Evolutionary conservation across 2,329 filamentous ascomycete genomes (phyloP).

Genomic region (Aureobasidium vineae): DNA sequence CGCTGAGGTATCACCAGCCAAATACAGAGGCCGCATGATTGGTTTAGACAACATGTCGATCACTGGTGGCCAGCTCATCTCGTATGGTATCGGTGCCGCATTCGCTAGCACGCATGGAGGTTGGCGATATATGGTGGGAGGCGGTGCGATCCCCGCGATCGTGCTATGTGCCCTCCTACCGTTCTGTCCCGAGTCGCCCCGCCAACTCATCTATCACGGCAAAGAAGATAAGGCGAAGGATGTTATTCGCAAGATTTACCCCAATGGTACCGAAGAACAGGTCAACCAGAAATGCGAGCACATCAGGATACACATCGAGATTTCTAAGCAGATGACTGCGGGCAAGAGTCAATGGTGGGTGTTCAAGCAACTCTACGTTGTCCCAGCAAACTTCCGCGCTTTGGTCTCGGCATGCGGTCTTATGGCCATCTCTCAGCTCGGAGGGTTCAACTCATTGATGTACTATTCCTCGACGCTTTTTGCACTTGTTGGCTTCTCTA

Average conservation of each 20-base stretch:
- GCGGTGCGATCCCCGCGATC: constrained; percentile 51
- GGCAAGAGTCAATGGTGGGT: constrained; percentile 37
- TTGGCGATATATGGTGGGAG: constrained; percentile 54
- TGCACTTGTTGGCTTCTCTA: constrained; percentile 68
- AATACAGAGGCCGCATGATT: constrained; percentile 52
- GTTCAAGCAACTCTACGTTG: constrained; percentile 39
- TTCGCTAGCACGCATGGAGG: constrained; percentile 41
- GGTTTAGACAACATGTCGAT: constrained; percentile 50
- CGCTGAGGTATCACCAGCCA: constrained; percentile 52
- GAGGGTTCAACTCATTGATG: constrained; percentile 11
- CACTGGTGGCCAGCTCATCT: constrained; percentile 37
- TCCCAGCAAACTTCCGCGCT: constrained; percentile 39
- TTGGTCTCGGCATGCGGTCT: constrained; percentile 42
- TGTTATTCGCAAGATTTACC: constrained; percentile 42
- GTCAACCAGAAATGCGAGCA: constrained; percentile 37
- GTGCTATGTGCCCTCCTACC: constrained; percentile 46
- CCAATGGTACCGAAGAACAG: constrained; percentile 30
- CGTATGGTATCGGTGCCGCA: constrained; percentile 36
- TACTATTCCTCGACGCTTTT: constrained; percentile 39
- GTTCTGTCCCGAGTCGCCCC: constrained; percentile 52
- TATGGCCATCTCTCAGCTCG: not conserved
- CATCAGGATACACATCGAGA: not conserved
- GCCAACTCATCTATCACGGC: constrained; percentile 45
- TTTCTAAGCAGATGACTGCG: constrained; percentile 33
- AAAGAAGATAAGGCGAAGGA: constrained; percentile 37